These are phyloP conservation scores for peach (Prunus persica) DNA, from an alignment of 306 rosid species.

Conservation along the genomic window Prunus_persica_NCBIv2 NC_034015.1:5056501-5057000, in stretches of 20 bases:
- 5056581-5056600: constrained; percentile 89
- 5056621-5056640: constrained; percentile 66
- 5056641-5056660: neutral
- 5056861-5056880: constrained; percentile 97
- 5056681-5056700: neutral
- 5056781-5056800: constrained; percentile 70
- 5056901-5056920: constrained; percentile 91
- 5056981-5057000: constrained; percentile 64
- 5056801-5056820: constrained; percentile 86
- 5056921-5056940: constrained; percentile 98
- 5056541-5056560: constrained; percentile 91
- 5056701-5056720: constrained; percentile 65
- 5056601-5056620: constrained; percentile 93
- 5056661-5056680: neutral
- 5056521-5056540: constrained; percentile 87
- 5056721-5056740: constrained; percentile 96
- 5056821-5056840: constrained; percentile 88
- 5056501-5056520: constrained; percentile 42
- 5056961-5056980: constrained; percentile 85
- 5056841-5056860: constrained; percentile 89
- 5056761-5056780: constrained; percentile 84
- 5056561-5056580: constrained; percentile 88
- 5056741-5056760: constrained; percentile 99
- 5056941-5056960: constrained; percentile 98
- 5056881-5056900: constrained; percentile 97